Conservation (phyloP, 2,329 filamentous ascomycete genomes). For the Hymenoscyphus occultus region DNA sequence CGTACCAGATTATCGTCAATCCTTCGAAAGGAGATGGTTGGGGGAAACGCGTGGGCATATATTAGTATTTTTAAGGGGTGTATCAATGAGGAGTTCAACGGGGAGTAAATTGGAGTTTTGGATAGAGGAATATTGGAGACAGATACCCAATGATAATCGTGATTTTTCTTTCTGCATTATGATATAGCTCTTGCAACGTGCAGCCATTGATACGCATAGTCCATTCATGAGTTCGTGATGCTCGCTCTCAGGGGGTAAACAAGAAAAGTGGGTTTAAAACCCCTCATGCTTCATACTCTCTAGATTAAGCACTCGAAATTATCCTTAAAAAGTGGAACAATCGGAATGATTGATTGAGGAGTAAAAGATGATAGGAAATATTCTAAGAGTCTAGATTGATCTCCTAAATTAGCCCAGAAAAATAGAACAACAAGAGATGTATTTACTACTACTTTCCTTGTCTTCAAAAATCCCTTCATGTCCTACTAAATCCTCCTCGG, state of each 20-base stretch:
- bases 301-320: no score
- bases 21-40: constrained; percentile 71
- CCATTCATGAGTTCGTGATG: constrained; percentile 4
- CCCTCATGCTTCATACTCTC: no score
- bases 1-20: constrained; percentile 88
- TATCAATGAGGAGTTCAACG: constrained; percentile 17
- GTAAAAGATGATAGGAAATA: no score
- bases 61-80: constrained; percentile 24
- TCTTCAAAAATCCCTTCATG: constrained; percentile 15
- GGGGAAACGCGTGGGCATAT: constrained; percentile 73
- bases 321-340: no score
- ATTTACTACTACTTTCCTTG: no score
- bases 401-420: constrained; percentile 12
- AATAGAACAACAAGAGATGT: no score
- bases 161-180: constrained; percentile 12
- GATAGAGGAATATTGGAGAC: constrained; percentile 28
- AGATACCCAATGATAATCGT: constrained; percentile 31
- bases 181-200: constrained; percentile 1
- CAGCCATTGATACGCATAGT: constrained; percentile 7
- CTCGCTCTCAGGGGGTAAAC: not conserved
- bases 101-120: constrained; percentile 18
- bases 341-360: no score
- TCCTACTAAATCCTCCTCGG: constrained; percentile 34
- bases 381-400: no score
- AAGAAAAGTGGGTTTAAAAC: no score